These are phyloP conservation scores for Moringa oleifera DNA, from an alignment of 345 rosid species.

Conservation along the genomic window DNA sequence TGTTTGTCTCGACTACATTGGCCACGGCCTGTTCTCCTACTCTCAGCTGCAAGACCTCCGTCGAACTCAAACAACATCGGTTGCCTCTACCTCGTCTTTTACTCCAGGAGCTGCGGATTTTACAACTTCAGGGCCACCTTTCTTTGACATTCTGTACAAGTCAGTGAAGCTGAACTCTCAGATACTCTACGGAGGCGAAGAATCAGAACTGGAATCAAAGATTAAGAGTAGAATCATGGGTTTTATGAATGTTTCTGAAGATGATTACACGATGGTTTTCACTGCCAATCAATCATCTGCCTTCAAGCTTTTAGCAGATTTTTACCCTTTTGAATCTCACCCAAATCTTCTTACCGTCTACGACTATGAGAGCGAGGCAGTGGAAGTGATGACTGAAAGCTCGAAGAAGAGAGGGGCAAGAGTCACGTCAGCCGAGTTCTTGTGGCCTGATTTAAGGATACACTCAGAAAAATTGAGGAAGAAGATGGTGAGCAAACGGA, in stretches of 20 bases:
- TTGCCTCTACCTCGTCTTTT: conserved; percentile 26
- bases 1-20: conserved; percentile 58
- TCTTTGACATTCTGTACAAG: conserved; percentile 47
- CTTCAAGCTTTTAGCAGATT: conserved; percentile 70
- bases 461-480: conserved; percentile 43
- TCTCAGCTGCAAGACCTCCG: conserved; percentile 28
- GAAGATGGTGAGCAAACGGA: conserved; percentile 36
- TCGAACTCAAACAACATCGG: not conserved
- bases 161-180: conserved; percentile 37
- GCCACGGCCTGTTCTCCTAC: conserved; percentile 77
- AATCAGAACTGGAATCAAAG: conserved; percentile 37
- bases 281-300: conserved; percentile 71
- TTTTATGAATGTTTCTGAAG: conserved; percentile 76
- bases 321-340: conserved; percentile 50
- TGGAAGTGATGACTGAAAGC: conserved; percentile 41
- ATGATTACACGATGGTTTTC: conserved; percentile 58
- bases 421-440: conserved; percentile 54
- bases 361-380: conserved; percentile 69
- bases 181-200: conserved; percentile 32
- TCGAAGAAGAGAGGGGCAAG: conserved; percentile 61
- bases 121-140: conserved; percentile 12
- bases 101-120: conserved; percentile 11
- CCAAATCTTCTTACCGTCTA: conserved; percentile 67
- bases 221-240: conserved; percentile 49
- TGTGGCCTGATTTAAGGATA: conserved; percentile 55